Percentiles rank a stretch among this genome's conserved stretches.
Evolutionary conservation across 805 yeast genomes (phyloP).

Genomic region (Candida bentonensis): DNA sequence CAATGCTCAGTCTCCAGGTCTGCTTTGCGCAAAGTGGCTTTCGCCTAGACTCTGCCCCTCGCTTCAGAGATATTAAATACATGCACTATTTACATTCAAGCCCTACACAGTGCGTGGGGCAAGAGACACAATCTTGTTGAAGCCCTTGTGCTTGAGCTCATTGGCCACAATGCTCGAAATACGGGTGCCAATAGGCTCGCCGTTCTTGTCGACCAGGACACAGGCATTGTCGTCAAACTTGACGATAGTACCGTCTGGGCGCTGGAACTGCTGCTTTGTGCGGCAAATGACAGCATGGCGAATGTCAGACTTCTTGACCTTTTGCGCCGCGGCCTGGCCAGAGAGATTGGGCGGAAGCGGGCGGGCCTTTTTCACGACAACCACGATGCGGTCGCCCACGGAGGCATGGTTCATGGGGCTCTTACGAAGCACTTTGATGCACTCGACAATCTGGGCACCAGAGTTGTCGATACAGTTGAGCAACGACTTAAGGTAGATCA

Average conservation of each 20-base stretch:
- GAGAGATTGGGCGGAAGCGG: conserved; percentile 59
- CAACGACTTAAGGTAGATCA: conserved; percentile 83
- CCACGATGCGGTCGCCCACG: conserved; percentile 86
- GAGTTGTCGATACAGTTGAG: conserved; percentile 89
- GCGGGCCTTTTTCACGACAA: conserved; percentile 83
- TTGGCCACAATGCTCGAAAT: conserved; percentile 82
- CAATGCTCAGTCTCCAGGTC: no score
- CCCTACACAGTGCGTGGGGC: conserved; percentile 71
- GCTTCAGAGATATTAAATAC: not conserved
- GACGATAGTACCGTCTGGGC: conserved; percentile 78
- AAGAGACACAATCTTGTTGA: conserved; percentile 72
- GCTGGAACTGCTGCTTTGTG: conserved; percentile 62
- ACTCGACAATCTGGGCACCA: conserved; percentile 88
- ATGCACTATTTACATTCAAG: conserved; percentile 12
- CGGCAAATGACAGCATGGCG: conserved; percentile 92
- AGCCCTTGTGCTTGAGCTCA: conserved; percentile 72
- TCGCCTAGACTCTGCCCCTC: no score
- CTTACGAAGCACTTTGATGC: conserved; percentile 88
- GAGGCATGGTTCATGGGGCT: conserved; percentile 70
- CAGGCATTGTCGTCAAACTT: conserved; percentile 95
- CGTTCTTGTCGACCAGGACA: conserved; percentile 80
- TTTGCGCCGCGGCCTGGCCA: conserved; percentile 53
- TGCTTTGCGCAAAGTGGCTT: no score
- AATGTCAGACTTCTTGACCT: conserved; percentile 89
- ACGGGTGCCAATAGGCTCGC: conserved; percentile 92